Conservation (phyloP, 2,329 filamentous ascomycete genomes). For the Sclerotinia subarctica region DNA sequence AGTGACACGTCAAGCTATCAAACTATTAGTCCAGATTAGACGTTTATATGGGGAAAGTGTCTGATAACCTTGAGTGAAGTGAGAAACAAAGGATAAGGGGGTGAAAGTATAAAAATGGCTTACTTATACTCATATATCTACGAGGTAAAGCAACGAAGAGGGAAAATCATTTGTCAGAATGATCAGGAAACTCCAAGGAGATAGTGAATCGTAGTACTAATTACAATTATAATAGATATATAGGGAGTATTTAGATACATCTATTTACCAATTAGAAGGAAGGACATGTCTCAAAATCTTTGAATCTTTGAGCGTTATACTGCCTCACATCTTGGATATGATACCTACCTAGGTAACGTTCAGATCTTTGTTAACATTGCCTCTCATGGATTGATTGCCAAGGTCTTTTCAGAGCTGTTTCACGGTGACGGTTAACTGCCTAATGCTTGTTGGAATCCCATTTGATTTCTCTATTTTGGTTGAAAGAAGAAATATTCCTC, state of each 20-base stretch:
- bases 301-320: not conserved
- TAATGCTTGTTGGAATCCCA: slow-evolving; percentile 9
- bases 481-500: not conserved
- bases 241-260: not conserved
- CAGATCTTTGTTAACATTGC: not conserved
- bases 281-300: not conserved
- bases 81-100: not conserved
- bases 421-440: no score
- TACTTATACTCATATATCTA: no score
- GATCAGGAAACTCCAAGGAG: not conserved
- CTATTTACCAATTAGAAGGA: not conserved
- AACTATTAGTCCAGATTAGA: not conserved
- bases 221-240: not conserved
- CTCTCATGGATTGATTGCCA: not conserved
- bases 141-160: not conserved
- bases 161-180: not conserved
- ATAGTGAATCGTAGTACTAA: not conserved
- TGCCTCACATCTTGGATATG: not conserved
- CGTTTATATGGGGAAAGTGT: slow-evolving; percentile 2
- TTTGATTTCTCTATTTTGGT: not conserved
- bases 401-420: not conserved
- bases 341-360: not conserved
- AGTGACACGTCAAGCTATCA: slow-evolving; percentile 13
- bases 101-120: slow-evolving; percentile 4
- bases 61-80: not conserved